Base-by-base conservation (phyloP, 345 rosid species). In the Mallotus nudiflorus region DNA sequence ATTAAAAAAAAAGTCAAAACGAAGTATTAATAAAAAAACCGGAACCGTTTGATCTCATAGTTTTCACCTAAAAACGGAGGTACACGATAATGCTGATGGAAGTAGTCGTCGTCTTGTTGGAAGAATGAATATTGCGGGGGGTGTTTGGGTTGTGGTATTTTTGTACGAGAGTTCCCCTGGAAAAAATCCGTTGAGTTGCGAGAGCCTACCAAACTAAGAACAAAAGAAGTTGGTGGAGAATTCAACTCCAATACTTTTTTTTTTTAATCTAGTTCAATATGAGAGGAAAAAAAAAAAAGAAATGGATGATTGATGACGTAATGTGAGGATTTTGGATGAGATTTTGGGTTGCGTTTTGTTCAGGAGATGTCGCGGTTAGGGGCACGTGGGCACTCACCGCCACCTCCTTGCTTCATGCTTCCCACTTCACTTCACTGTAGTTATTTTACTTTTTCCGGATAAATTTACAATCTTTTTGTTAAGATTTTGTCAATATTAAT, bases 141-240 rank as follows among this genome's bases (percentile, higher is more conserved):
- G n/a, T n/a, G n/a, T n/a, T n/a, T n/a, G n/a, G n/a, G n/a, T n/a
- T n/a, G n/a, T n/a, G n/a, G n/a, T n/a, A n/a, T n/a, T n/a, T n/a
- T n/a, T n/a, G n/a, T n/a, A n/a, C 27, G 72, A 53, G 46, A 57
- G 88, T 72, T 83, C 45, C 14, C 11, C 9, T 42, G 90, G 76
- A 58, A 66, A 58, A 66, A 78, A 66, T 81, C 90, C 88, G 97
- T 74, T 54, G 80, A 65, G 58, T 70, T 33, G 52, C 54, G 78
- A 57, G 70, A 27, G 56, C 63, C 62, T 27, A 31, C 39, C 35
- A 40, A 37, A 44, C 53, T 66, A 80, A 2, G 37, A 48, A 77
- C n/a, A n/a, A 72, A 80, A 31, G 11, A 73, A 51, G 59, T 45
- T 69, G 80, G 75, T 71, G 81, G 58, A 69, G 82, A 79, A 45